A percentile compares a stretch with the other conserved stretches of the same genome.
Conservation (phyloP, 768 basidiomycete species). For the Xerocomellus intermedius region DNA sequence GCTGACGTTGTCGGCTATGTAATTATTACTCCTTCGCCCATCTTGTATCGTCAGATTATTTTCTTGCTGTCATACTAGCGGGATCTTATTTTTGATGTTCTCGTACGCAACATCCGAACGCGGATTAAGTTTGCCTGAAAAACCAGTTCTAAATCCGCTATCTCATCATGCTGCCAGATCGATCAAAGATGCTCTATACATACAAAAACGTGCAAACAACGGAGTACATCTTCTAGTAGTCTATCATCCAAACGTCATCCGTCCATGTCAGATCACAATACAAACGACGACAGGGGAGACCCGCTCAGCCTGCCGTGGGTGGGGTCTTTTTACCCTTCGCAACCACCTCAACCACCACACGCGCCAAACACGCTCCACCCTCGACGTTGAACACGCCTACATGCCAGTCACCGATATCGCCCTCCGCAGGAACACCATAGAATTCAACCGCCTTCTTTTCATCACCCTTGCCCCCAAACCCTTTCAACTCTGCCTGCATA, state of each 20-base stretch:
- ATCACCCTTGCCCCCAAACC: constrained; percentile 31
- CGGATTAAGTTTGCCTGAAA: background rate
- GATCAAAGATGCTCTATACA: constrained; percentile 13
- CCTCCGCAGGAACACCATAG: constrained; percentile 48
- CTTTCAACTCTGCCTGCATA: constrained; percentile 50
- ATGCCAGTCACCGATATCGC: constrained; percentile 52
- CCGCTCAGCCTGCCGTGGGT: constrained; percentile 28
- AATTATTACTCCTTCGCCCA: constrained; percentile 20
- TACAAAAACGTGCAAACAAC: constrained; percentile 22
- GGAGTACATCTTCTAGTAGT: constrained; percentile 12
- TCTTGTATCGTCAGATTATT: constrained; percentile 19
- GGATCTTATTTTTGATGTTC: background rate
- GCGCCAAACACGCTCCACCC: constrained; percentile 51
- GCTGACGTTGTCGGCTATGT: constrained; percentile 21
- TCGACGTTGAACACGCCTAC: constrained; percentile 55
- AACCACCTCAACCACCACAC: constrained; percentile 57
- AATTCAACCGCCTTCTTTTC: constrained; percentile 54
- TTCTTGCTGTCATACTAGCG: constrained; percentile 5
- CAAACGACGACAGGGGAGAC: constrained; percentile 17
- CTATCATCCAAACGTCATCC: background rate
- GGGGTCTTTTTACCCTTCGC: constrained; percentile 30
- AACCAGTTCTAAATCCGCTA: background rate
- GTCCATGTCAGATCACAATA: constrained; percentile 9
- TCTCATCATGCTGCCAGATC: background rate
- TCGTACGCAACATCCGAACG: background rate